These are phyloP conservation scores for Abelmoschus esculentus DNA, from an alignment of 345 rosid species.

Conservation along the genomic window DNA sequence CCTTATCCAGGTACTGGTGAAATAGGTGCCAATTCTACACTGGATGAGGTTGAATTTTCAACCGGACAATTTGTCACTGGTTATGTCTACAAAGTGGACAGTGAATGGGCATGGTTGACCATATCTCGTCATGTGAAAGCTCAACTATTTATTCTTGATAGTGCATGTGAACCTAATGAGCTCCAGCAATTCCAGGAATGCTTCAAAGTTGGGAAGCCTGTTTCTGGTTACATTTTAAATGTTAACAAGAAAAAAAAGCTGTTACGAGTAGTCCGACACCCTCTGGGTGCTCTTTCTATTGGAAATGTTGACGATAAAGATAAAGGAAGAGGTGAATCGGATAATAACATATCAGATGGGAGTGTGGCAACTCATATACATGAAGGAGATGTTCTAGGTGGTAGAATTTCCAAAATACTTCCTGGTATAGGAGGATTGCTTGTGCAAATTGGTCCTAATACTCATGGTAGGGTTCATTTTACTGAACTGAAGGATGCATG, in stretches of 20 bases:
- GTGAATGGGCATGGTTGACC: constrained; percentile 81
- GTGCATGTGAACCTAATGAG: constrained; percentile 59
- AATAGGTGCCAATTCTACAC: constrained; percentile 19
- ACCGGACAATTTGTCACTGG: constrained; percentile 54
- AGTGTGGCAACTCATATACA: constrained; percentile 42
- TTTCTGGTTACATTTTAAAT: constrained; percentile 57
- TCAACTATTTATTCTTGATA: constrained; percentile 66
- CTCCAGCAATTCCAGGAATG: constrained; percentile 59
- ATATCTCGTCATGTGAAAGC: constrained; percentile 69
- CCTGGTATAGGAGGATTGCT: constrained; percentile 80
- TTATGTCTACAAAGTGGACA: constrained; percentile 78
- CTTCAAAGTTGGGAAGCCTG: constrained; percentile 57
- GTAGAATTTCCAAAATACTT: constrained; percentile 66
- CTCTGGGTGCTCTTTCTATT: constrained; percentile 24
- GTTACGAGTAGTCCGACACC: constrained; percentile 59
- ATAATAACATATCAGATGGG: constrained; percentile 25
- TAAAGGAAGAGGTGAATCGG: constrained; percentile 16
- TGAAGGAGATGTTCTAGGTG: constrained; percentile 80
- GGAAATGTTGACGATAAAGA: constrained; percentile 20
- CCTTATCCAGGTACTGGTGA: constrained; percentile 37
- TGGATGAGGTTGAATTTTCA: constrained; percentile 43
- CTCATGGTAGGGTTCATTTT: constrained; percentile 79
- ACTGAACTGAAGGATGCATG: constrained; percentile 71
- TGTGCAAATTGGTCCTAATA: constrained; percentile 76
- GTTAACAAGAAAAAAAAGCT: constrained; percentile 56